Evolutionary conservation across 805 yeast genomes (phyloP), one percentile per base, ranked within the genome.

Genomic region (Dipodascopsis uninucleata): DNA sequence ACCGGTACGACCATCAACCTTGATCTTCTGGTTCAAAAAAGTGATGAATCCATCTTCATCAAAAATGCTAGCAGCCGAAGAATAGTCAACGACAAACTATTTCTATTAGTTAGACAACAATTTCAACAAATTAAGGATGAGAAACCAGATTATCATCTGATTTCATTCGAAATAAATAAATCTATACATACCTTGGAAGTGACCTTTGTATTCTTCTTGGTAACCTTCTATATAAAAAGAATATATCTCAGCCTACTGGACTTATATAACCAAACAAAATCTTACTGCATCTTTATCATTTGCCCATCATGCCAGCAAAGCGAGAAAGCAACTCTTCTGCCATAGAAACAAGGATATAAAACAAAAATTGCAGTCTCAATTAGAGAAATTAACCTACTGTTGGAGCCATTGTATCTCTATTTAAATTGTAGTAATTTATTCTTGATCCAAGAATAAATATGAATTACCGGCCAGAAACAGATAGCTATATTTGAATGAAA

Each of bases 11-110:
- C 90, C 89, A 60, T 93, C 99, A 69, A 93, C 90, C 83, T 93
- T 93, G 86, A 93, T 90, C 87, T 87, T 96, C 78, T 93, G 97
- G 72, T 84, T 81, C 75, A 93, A 83, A 90, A 82, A 93, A 81
- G 93, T 90, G 68, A 86, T 95, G 82, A 90, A 88, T 66, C 94
- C 82, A 70, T 93, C 84, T 72, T 94, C 93, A 83, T 93, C 97
- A 68, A 88, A 86, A 70, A 90, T 95, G 72, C 86, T 95, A 70
- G 88, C 88, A 77, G 96, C 96, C 71, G 95, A 95, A 57, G 96
- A 80, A 69, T 84, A 86, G 79, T 90, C 97, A 70, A 93, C 90
- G 67, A 85, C 84, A 78, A 84, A 87, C 77, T 85, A 85, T 79
- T n/a, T n/a, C n/a, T n/a, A n/a, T n/a, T n/a, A n/a, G n/a, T n/a